Percentiles rank a stretch among this genome's conserved stretches.
Evolutionary conservation across 169 alveolate species (phyloP).

Genomic region (Perkinsus chesapeaki): DNA sequence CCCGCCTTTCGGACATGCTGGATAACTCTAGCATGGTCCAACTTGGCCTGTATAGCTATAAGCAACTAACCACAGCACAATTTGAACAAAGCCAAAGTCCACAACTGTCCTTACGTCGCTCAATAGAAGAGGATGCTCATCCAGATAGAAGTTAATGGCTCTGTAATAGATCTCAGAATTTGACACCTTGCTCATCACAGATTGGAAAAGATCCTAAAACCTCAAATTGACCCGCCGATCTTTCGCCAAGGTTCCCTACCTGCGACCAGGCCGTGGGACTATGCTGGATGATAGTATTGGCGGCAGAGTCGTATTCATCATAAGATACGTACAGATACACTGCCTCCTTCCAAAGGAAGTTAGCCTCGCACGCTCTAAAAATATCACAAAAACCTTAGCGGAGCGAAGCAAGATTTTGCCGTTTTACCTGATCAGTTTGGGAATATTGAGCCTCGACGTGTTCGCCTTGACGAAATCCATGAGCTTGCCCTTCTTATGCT

Average conservation of each 20-base stretch:
- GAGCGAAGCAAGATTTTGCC: conserved; percentile 7
- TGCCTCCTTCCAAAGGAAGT: conserved; percentile 80
- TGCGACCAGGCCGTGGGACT: neutral
- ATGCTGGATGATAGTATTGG: conserved; percentile 91
- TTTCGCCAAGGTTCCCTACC: neutral
- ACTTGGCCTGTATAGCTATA: conserved; percentile 51
- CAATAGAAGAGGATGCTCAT: conserved; percentile 95
- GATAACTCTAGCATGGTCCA: conserved; percentile 88
- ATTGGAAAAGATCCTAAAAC: conserved; percentile 43
- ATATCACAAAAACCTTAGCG: conserved; percentile 16
- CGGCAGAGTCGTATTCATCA: conserved; percentile 93
- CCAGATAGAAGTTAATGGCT: conserved; percentile 95
- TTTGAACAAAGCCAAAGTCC: conserved; percentile 14
- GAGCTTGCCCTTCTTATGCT: conserved; percentile 91
- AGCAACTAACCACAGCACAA: neutral
- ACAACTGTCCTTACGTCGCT: conserved; percentile 70
- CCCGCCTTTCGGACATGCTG: conserved; percentile 57
- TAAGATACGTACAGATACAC: conserved; percentile 92
- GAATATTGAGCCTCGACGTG: conserved; percentile 68
- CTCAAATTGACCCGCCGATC: neutral
- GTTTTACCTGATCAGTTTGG: conserved; percentile 79
- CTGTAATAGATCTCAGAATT: conserved; percentile 92
- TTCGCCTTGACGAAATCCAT: conserved; percentile 86
- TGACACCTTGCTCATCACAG: conserved; percentile 63
- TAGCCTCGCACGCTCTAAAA: conserved; percentile 41